A percentile compares a stretch with the other conserved stretches of the same genome.
Conservation (phyloP, 2,329 filamentous ascomycete genomes). For the Mariannaea sp. region DNA sequence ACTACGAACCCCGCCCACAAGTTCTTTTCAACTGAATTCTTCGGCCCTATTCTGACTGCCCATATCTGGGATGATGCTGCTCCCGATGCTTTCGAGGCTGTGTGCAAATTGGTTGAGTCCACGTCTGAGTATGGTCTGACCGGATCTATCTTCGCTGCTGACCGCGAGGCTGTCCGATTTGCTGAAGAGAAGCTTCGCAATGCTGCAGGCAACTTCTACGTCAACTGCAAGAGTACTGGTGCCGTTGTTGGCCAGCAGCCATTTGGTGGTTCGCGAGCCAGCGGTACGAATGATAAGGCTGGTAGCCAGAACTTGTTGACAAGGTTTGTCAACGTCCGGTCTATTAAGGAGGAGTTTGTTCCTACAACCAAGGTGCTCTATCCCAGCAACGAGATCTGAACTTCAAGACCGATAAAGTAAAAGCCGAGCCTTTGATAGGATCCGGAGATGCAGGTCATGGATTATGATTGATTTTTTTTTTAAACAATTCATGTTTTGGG, state of each 20-base stretch:
- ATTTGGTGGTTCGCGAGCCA: constrained; percentile 70
- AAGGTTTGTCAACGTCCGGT: constrained; percentile 69
- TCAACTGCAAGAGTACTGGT: constrained; percentile 82
- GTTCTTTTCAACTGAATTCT: constrained; percentile 78
- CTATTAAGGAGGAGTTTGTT: constrained; percentile 77
- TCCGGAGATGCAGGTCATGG: background rate
- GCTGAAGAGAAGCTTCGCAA: constrained; percentile 75
- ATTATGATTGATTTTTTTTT: constrained; percentile 11
- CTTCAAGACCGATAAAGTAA: background rate
- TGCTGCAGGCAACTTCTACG: constrained; percentile 81
- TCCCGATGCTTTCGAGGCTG: constrained; percentile 59
- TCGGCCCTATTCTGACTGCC: constrained; percentile 75
- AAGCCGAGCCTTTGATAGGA: background rate
- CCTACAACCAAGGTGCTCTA: constrained; percentile 67
- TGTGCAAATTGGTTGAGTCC: constrained; percentile 68
- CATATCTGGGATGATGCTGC: constrained; percentile 77
- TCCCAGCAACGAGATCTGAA: constrained; percentile 70
- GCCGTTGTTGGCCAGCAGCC: constrained; percentile 75
- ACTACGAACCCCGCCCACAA: constrained; percentile 75
- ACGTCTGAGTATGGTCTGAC: constrained; percentile 81
- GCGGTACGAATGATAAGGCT: constrained; percentile 76
- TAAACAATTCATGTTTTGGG: constrained; percentile 6
- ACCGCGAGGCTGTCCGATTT: constrained; percentile 66
- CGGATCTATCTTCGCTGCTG: constrained; percentile 74
- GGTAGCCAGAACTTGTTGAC: constrained; percentile 67